Base-by-base conservation (phyloP, 805 yeast species). In the Alloascoidea hylecoeti region DNA sequence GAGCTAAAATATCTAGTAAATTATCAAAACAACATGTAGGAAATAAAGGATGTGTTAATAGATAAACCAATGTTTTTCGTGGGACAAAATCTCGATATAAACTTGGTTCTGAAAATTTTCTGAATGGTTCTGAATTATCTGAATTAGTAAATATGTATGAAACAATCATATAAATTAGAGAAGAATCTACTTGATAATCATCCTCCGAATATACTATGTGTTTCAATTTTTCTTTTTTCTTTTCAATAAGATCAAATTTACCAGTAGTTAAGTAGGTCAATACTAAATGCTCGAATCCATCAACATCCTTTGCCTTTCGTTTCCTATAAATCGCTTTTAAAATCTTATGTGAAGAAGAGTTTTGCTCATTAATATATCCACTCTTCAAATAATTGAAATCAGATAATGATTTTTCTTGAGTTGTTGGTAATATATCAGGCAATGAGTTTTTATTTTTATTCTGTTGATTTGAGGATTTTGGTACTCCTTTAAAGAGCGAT, bases 1-100 rank as follows among this genome's bases (percentile, higher is more conserved):
- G 57, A 35, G 66, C 64, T 17, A 84, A 60, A 32, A 58, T 61
- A 13, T 62, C 50, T 34, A 89, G 57, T 35, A 88, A 53, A 1
- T 75, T 75, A 3, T 59, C 56, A 5, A 83, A 63, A 42, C 65
- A 69, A 15, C 64, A 58, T 13, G 62, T 55, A 5, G 96, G 96
- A 57, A 79, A 86, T 15, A 84, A 59, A 14, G 96, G 96, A 59
- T 89, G 95, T 2, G 95, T 81, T 44, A 89, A 63, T 23, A 88
- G 63, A 50, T 83, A 88, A 1, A 79, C 70, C 36, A 84, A 56
- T 2, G 85, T 64, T 36, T 58, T 58, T 48, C 77, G 75, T 38
- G 92, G 68, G 51, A 57, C 42, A 44, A 43, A 32, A 47, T 23
- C 30, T 9, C 30, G 30, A n/a, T 23, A 23, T n/a, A 23, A n/a